Evolutionary conservation across 345 rosid species (phyloP), one percentile per base, ranked within the genome.

Genomic region (Salix arbutifolia): DNA sequence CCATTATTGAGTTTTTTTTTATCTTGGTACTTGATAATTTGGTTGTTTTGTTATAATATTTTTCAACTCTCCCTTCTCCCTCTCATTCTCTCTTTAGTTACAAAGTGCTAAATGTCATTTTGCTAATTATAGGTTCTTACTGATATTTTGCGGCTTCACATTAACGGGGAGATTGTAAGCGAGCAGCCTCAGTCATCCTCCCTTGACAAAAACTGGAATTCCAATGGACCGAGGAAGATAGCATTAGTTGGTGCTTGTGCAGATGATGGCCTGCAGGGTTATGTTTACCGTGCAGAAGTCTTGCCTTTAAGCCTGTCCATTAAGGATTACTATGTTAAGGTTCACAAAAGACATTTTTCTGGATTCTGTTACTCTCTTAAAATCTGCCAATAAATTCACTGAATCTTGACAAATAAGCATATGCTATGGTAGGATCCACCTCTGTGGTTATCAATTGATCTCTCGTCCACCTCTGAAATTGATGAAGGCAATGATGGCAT

Each of bases 401-500:
- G 14, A 58, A 58, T n/a, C 26, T 58, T 58, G 62, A 58, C 28
- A 58, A 58, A 58, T 40, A 33, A 6, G 26, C 44, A 60, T 76
- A 19, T 78, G 26, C 83, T 61, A 74, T 87, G 83, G 58, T 86
- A 94, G 97, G 90, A 85, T 42, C 89, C 89, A 28, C 98, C 98
- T 73, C 71, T 88, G 61, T 85, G 77, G 16, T 81, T 94, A 82
- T 82, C 88, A 48, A 82, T 94, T 75, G 89, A 83, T 78, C 86
- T 85, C 74, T 87, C 90, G 18, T 86, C 91, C 25, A 81, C 88
- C 50, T 83, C 87, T 67, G 95, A 87, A 72, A 84, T 92, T 73
- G 90, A 89, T 79, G 89, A 84, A 83, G 95, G 82, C 53, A 80
- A 76, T 42, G 93, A 88, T 79, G 92, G 97, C 33, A 84, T 87